Conservation (phyloP, 768 basidiomycete genomes). For the Strobilomyces confusus region DNA sequence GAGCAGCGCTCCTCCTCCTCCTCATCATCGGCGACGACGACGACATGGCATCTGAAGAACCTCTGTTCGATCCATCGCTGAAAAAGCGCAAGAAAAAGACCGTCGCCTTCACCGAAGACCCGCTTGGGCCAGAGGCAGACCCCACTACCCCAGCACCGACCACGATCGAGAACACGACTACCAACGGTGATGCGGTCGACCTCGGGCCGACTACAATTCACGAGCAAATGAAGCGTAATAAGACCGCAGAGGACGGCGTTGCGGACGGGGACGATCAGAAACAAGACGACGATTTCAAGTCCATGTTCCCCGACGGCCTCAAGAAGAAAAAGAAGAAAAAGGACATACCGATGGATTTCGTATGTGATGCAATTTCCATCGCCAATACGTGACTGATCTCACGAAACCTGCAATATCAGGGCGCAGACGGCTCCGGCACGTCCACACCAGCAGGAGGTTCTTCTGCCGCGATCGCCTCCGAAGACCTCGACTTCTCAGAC, state of each 20-base stretch:
- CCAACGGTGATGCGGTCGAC: conserved; percentile 71
- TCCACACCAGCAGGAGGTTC: conserved; percentile 47
- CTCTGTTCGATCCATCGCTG: conserved; percentile 77
- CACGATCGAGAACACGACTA: conserved; percentile 64
- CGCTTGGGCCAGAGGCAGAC: conserved; percentile 76
- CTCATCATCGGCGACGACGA: conserved; percentile 15
- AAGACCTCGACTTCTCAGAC: conserved; percentile 92
- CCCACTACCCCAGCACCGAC: conserved; percentile 76
- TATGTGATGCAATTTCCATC: conserved; percentile 33
- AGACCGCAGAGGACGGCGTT: conserved; percentile 36
- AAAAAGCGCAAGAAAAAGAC: conserved; percentile 88
- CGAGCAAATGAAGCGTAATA: conserved; percentile 60
- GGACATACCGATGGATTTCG: conserved; percentile 80
- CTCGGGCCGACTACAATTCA: conserved; percentile 72
- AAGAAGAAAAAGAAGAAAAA: conserved; percentile 96
- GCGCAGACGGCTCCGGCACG: conserved; percentile 59
- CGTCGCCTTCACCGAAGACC: conserved; percentile 82
- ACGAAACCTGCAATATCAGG: conserved; percentile 35
- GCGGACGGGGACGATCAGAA: conserved; percentile 41
- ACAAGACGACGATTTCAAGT: conserved; percentile 72
- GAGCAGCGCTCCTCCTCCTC: conserved; percentile 14
- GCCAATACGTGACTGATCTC: background rate
- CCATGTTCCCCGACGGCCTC: conserved; percentile 77
- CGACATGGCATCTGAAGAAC: conserved; percentile 63
- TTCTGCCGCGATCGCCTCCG: conserved; percentile 47